phyloP scores from a whole-genome alignment of 176 grass and related monocot genomes.

The Raddia guianensis region DNA sequence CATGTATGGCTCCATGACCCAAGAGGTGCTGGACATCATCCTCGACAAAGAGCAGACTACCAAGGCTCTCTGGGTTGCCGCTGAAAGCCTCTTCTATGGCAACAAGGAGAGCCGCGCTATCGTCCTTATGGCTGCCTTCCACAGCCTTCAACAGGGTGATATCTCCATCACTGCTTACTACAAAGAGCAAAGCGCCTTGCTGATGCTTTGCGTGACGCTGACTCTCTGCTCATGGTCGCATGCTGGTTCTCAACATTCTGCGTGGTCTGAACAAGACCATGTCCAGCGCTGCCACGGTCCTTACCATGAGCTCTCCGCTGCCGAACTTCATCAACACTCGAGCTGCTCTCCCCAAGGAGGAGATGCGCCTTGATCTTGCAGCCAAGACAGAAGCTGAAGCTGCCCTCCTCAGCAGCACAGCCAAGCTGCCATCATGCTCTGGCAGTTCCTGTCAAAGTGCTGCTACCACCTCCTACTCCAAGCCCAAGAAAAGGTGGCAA shows the following conservation, averaged over 20 bases:
- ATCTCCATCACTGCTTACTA: not conserved
- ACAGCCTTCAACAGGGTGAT: not conserved
- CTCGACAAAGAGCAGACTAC: not conserved
- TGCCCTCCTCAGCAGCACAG: too few species aligned
- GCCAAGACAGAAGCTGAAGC: too few species aligned
- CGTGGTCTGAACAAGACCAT: not conserved
- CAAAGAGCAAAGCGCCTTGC: not conserved
- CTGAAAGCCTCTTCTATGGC: not conserved
- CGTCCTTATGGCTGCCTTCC: not conserved
- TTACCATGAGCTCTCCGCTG: not conserved
- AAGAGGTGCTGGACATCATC: not conserved
- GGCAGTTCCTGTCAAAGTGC: too few species aligned
- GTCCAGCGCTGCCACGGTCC: too few species aligned
- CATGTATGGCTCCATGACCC: not conserved
- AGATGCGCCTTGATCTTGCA: too few species aligned
- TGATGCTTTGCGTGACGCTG: not conserved
- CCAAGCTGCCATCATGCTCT: too few species aligned
- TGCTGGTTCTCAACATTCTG: not conserved
- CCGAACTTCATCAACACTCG: too few species aligned
- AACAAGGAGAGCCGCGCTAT: not conserved
- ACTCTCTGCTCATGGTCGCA: rapidly evolving
- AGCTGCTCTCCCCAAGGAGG: too few species aligned
- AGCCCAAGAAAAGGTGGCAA: too few species aligned
- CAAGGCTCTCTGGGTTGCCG: not conserved
- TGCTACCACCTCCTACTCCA: too few species aligned